Evolutionary conservation across 345 rosid species (phyloP).

Genomic region (Lepidium aucheri): DNA sequence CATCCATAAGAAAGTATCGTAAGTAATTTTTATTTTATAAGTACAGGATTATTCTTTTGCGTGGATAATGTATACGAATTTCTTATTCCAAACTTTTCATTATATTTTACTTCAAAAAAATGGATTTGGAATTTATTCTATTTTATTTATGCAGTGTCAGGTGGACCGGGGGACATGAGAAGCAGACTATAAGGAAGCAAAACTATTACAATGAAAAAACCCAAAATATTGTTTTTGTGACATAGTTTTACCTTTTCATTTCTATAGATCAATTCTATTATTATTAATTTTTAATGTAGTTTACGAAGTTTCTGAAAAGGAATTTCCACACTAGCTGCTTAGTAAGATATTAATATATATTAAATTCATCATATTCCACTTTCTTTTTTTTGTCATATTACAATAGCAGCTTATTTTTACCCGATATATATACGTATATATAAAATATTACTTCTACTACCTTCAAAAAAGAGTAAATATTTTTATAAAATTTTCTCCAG

Average conservation of each 20-base stretch:
- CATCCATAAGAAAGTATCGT: neutral
- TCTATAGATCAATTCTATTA: neutral
- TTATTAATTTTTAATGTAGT: neutral
- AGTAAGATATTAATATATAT: too few species aligned
- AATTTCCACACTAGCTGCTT: too few species aligned
- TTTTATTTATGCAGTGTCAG: slow-evolving; percentile 17
- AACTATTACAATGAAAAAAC: neutral
- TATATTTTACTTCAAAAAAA: neutral
- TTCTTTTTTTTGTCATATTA: too few species aligned
- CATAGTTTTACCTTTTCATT: neutral
- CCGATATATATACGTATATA: too few species aligned
- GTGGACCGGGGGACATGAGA: slow-evolving; percentile 28
- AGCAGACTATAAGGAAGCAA: slow-evolving; percentile 6
- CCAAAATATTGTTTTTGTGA: neutral
- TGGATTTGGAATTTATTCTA: slow-evolving; percentile 16
- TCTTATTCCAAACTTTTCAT: neutral
- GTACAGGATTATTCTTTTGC: neutral
- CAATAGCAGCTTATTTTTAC: too few species aligned
- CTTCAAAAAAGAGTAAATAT: neutral
- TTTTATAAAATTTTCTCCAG: neutral
- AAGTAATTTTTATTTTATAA: neutral
- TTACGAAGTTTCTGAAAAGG: neutral
- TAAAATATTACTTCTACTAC: neutral
- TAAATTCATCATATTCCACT: too few species aligned
- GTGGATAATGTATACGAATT: neutral